Evolutionary conservation across 179 eudicot species (phyloP).

Genomic region (Heliamphora ciliata): DNA sequence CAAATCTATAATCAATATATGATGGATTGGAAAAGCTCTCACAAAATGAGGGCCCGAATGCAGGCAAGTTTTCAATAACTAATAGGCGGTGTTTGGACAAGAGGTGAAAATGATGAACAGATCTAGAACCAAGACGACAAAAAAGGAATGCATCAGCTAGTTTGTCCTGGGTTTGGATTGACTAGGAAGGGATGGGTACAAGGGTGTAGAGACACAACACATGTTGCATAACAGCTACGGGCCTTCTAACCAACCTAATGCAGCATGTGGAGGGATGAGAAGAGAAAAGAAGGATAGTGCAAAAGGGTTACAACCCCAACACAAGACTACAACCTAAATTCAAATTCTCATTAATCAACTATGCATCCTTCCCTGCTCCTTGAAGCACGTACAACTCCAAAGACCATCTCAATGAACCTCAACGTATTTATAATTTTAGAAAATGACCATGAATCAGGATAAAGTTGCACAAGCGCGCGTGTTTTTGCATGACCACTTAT

Average conservation of each 20-base stretch:
- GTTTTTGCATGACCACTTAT: slow-evolving; percentile 98
- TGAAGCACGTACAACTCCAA: slow-evolving; percentile 95
- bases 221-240: background rate
- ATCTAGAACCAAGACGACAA: background rate
- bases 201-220: too few relatives aligned
- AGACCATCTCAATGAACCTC: slow-evolving; percentile 92
- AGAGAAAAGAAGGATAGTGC: background rate
- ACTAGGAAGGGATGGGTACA: background rate
- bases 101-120: background rate
- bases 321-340: too few relatives aligned
- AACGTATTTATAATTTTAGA: slow-evolving; percentile 76
- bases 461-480: slow-evolving; percentile 92
- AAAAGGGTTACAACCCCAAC: too few relatives aligned
- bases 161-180: background rate
- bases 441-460: slow-evolving; percentile 63
- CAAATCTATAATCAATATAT: background rate
- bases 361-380: slow-evolving; percentile 65
- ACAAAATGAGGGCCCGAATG: background rate
- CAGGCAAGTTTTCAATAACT: too few relatives aligned
- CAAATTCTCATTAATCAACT: too few relatives aligned
- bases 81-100: too few relatives aligned
- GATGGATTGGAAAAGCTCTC: background rate
- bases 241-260: background rate
- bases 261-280: background rate
- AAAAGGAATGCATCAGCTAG: background rate